These are phyloP conservation scores for Trametes sanguinea DNA, from an alignment of 768 basidiomycete species.

Conservation along the genomic window DNA sequence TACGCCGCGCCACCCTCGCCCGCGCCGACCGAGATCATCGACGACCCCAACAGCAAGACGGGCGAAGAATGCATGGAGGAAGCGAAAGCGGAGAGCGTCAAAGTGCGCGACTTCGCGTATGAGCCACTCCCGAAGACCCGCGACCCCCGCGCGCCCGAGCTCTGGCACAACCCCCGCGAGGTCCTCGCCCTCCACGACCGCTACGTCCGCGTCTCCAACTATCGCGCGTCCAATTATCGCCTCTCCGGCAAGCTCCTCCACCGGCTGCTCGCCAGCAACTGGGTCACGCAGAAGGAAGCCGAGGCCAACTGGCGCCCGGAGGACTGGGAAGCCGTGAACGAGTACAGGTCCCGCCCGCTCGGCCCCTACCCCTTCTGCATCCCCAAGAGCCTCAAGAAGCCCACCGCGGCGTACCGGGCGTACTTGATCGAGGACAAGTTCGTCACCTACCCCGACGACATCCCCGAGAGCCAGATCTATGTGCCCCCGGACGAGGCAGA, in stretches of 20 bases:
- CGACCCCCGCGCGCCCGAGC: slow-evolving; percentile 27
- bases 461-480: slow-evolving; percentile 29
- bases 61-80: slow-evolving; percentile 23
- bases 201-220: slow-evolving; percentile 29
- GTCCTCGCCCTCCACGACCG: slow-evolving; percentile 31
- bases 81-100: slow-evolving; percentile 30
- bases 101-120: slow-evolving; percentile 36
- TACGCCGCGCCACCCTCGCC: slow-evolving; percentile 28
- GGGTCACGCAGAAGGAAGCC: slow-evolving; percentile 32
- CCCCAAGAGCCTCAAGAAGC: slow-evolving; percentile 14
- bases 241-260: slow-evolving; percentile 28
- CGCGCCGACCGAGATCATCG: slow-evolving; percentile 32
- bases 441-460: slow-evolving; percentile 17
- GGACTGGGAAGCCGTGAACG: slow-evolving; percentile 24
- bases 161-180: slow-evolving; percentile 28
- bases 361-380: slow-evolving; percentile 31
- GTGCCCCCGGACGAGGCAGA: slow-evolving; percentile 28
- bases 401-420: slow-evolving; percentile 29
- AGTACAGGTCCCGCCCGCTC: slow-evolving; percentile 26
- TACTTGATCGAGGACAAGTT: slow-evolving; percentile 21
- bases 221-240: slow-evolving; percentile 4
- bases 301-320: slow-evolving; percentile 23
- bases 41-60: slow-evolving; percentile 3
- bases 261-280: slow-evolving; percentile 31
- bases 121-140: slow-evolving; percentile 19